Evolutionary conservation across 1,284 basidiomycete species (phyloP), one percentile per base, ranked within the genome.

Genomic region (Sporisorium sorghi): DNA sequence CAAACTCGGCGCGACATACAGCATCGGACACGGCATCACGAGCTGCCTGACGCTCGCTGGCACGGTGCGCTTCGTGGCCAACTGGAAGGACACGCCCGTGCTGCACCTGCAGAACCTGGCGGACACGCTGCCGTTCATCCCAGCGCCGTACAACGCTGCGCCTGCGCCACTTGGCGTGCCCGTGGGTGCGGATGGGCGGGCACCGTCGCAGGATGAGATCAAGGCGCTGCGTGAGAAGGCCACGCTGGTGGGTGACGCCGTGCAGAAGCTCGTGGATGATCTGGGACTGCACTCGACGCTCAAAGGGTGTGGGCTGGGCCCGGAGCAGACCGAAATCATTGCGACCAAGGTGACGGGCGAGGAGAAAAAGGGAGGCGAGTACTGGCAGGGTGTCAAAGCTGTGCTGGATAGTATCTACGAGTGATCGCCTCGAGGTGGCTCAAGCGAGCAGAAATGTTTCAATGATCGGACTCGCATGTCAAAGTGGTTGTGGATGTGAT

Each of bases 21-120:
- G 87, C 53, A 93, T 93, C 63, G 89, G 90, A 11, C 92, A 93
- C 82, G 92, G 92, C 4, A 91, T 92, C 73, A 93, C 92, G 7
- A 92, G 91, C 23, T 93, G 92, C 83, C 85, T 93, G 52, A 93
- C 92, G 2, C 88, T 93, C 10, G 68, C 49, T 0, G 19, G 52
- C 2, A 47, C 69, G 1, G 59, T 80, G 19, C 52, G 54, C 12
- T 66, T 71, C 42, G 60, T 60, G 1, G 67, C 75, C 5, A 23
- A 43, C 8, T 61, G 21, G 14, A 56, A 58, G 26, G 44, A 60
- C 1, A 80, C 76, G 0, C 53, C 62, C 0, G n/a, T 65, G 15
- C 43, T 49, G 9, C 75, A 78, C 32, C 64, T 80, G 17, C 46
- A 62, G 21, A 77, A 77, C 15, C 69, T 80, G 0, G 69, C 77